phyloP scores from a whole-genome alignment of 495 filamentous ascomycete genomes.

The Penicillium salamii region DNA sequence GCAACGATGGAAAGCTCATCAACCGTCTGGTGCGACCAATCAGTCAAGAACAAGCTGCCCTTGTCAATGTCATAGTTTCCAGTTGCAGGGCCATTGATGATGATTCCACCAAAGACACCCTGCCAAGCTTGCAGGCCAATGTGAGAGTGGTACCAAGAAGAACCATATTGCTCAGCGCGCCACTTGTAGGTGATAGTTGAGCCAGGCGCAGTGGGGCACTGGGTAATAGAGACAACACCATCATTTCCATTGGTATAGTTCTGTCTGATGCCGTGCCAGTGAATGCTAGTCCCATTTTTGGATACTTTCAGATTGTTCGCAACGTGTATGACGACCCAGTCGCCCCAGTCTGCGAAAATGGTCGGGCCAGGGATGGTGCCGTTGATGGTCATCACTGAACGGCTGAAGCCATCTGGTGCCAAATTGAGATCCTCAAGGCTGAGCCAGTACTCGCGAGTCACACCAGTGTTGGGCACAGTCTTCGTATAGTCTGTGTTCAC shows the following conservation, averaged over 20 bases:
- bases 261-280: slow-evolving; percentile 51
- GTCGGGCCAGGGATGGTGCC: slow-evolving; percentile 50
- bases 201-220: slow-evolving; percentile 65
- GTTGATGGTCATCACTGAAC: slow-evolving; percentile 47
- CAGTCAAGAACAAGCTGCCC: slow-evolving; percentile 20
- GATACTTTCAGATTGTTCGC: slow-evolving; percentile 42
- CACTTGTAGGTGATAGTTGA: slow-evolving; percentile 68
- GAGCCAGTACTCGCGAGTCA: slow-evolving; percentile 34
- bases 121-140: slow-evolving; percentile 58
- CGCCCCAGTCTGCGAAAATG: slow-evolving; percentile 46
- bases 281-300: slow-evolving; percentile 55
- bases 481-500: slow-evolving; percentile 52
- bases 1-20: slow-evolving; percentile 15
- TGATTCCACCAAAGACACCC: slow-evolving; percentile 33
- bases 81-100: slow-evolving; percentile 49
- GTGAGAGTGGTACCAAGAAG: slow-evolving; percentile 81
- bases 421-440: slow-evolving; percentile 47
- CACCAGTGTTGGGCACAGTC: slow-evolving; percentile 39
- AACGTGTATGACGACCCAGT: slow-evolving; percentile 53
- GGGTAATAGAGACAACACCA: slow-evolving; percentile 68
- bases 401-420: slow-evolving; percentile 63
- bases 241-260: slow-evolving; percentile 44
- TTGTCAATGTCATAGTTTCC: slow-evolving; percentile 51
- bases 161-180: slow-evolving; percentile 67
- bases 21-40: slow-evolving; percentile 22